Conservation (phyloP, 2,329 filamentous ascomycete species). For the Blastomyces emzantsi region DNA sequence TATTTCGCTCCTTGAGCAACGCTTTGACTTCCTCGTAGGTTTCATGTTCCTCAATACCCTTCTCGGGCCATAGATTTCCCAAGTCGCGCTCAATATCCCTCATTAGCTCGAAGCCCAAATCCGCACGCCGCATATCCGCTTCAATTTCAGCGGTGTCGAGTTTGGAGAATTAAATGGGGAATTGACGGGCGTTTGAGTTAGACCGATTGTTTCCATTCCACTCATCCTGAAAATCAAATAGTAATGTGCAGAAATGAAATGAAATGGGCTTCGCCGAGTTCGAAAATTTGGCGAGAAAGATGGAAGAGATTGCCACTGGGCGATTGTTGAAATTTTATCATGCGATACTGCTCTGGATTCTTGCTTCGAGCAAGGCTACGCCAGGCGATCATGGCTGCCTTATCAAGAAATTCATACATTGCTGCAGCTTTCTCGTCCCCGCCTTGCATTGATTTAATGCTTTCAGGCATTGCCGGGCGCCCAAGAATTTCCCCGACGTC, state of each 20-base stretch:
- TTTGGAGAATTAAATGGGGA: slow-evolving; percentile 1
- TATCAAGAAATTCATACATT: not conserved
- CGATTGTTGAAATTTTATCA: slow-evolving; percentile 7
- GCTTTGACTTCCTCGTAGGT: not conserved
- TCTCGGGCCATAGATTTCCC: slow-evolving; percentile 11
- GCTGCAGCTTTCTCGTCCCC: slow-evolving; percentile 2
- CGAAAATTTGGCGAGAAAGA: slow-evolving; percentile 8
- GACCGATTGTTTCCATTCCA: too few relatives aligned
- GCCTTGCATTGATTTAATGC: slow-evolving; percentile 4
- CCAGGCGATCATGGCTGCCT: slow-evolving; percentile 10
- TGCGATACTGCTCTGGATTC: slow-evolving; percentile 5
- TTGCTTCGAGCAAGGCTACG: not conserved
- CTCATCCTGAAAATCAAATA: slow-evolving; percentile 1
- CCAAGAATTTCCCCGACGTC: slow-evolving; percentile 21
- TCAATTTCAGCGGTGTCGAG: not conserved
- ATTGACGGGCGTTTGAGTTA: not conserved
- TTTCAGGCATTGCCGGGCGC: slow-evolving; percentile 12
- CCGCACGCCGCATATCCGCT: not conserved
- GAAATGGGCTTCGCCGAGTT: slow-evolving; percentile 6
- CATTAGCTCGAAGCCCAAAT: not conserved
- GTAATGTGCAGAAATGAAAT: not conserved
- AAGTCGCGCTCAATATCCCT: not conserved
- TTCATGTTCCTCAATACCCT: slow-evolving; percentile 6
- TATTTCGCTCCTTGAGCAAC: not conserved
- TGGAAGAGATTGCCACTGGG: slow-evolving; percentile 2